phyloP scores from a whole-genome alignment of 2,329 filamentous ascomycete genomes.

The Massarina eburnea region DNA sequence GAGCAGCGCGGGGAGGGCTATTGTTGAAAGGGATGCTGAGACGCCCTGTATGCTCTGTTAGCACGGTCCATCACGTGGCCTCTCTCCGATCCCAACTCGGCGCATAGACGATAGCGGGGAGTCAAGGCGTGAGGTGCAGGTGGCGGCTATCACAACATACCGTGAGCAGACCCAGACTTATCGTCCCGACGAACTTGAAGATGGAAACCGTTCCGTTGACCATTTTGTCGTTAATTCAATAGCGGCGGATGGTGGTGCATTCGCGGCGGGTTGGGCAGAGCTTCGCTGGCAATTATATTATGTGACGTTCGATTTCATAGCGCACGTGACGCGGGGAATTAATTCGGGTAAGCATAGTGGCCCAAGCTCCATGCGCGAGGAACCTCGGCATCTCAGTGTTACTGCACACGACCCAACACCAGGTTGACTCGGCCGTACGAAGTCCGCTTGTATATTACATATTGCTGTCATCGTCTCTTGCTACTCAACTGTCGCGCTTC shows the following conservation, averaged over 20 bases:
- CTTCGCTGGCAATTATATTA: neutral
- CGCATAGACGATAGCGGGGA: constrained; percentile 8
- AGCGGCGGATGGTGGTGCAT: constrained; percentile 1
- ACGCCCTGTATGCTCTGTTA: constrained; percentile 66
- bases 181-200: constrained; percentile 90
- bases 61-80: neutral
- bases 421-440: too few relatives aligned
- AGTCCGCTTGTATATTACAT: too few relatives aligned
- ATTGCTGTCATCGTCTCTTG: too few relatives aligned
- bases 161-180: constrained; percentile 84
- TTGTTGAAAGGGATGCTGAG: constrained; percentile 77
- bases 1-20: constrained; percentile 79
- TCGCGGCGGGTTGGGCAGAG: neutral
- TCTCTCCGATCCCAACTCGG: constrained; percentile 1
- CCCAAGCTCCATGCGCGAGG: constrained; percentile 10
- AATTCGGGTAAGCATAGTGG: neutral
- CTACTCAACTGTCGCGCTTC: too few relatives aligned
- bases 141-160: constrained; percentile 57
- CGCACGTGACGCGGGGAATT: constrained; percentile 11
- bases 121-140: constrained; percentile 5
- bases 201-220: constrained; percentile 73
- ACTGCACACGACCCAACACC: neutral
- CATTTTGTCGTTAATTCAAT: constrained; percentile 32
- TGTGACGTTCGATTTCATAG: too few relatives aligned
- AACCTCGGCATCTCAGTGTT: neutral